phyloP scores from a whole-genome alignment of 768 basidiomycete species.

The Rhodotorula paludigena region DNA sequence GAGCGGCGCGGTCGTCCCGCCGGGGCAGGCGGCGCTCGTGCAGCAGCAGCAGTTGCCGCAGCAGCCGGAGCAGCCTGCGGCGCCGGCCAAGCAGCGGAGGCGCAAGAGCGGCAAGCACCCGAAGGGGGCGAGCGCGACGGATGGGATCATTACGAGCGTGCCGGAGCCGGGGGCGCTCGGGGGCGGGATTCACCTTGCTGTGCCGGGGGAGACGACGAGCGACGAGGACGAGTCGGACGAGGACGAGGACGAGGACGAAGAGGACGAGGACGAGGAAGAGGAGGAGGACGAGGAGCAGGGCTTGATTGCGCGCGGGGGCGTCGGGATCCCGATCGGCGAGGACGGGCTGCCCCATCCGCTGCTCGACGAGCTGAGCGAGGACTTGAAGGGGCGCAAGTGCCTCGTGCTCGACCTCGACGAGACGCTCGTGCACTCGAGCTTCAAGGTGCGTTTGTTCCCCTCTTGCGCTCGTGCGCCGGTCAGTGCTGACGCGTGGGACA shows the following conservation, averaged over 20 bases:
- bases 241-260: slow-evolving; percentile 59
- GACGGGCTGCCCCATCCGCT: slow-evolving; percentile 82
- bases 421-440: slow-evolving; percentile 92
- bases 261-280: slow-evolving; percentile 56
- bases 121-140: slow-evolving; percentile 47
- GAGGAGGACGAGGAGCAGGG: slow-evolving; percentile 83
- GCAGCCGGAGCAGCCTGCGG: neutral
- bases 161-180: slow-evolving; percentile 22
- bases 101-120: slow-evolving; percentile 63
- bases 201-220: slow-evolving; percentile 11
- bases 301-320: slow-evolving; percentile 82
- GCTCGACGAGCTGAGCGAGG: slow-evolving; percentile 73
- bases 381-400: slow-evolving; percentile 85
- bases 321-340: slow-evolving; percentile 92
- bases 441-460: slow-evolving; percentile 66
- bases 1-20: slow-evolving; percentile 85
- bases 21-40: slow-evolving; percentile 58
- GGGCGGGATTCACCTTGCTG: slow-evolving; percentile 26
- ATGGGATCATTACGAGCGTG: slow-evolving; percentile 56
- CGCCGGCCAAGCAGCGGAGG: slow-evolving; percentile 56
- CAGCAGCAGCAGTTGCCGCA: slow-evolving; percentile 44
- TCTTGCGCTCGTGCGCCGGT: neutral
- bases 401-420: slow-evolving; percentile 95
- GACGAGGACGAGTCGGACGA: slow-evolving; percentile 11
- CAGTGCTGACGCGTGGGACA: neutral